These are phyloP conservation scores for Pleoardoris graminearum DNA, from an alignment of 2,329 filamentous ascomycete genomes.

Conservation along the genomic window DNA sequence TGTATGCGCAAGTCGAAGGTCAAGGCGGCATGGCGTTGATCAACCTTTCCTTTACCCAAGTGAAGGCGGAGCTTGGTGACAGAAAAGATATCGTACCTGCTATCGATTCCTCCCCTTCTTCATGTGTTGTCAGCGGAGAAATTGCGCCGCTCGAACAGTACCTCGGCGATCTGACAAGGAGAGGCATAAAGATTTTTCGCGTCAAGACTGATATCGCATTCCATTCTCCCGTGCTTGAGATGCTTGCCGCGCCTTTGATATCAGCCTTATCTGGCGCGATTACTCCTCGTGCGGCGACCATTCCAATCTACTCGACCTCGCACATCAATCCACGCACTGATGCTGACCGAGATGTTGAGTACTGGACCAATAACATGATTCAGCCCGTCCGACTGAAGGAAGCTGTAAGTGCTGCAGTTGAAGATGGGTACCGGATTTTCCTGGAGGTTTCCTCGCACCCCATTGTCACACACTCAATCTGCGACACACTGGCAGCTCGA, in stretches of 20 bases:
- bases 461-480: constrained; percentile 49
- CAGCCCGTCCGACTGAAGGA: constrained; percentile 43
- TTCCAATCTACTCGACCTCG: constrained; percentile 47
- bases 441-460: constrained; percentile 51
- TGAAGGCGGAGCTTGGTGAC: constrained; percentile 24
- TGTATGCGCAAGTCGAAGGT: constrained; percentile 40
- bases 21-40: constrained; percentile 39
- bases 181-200: constrained; percentile 36
- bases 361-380: constrained; percentile 50
- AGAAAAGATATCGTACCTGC: constrained; percentile 36
- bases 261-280: constrained; percentile 17
- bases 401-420: constrained; percentile 42
- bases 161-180: constrained; percentile 17
- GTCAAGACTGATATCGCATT: constrained; percentile 51
- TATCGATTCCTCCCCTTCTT: constrained; percentile 44
- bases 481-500: constrained; percentile 43
- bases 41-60: constrained; percentile 34
- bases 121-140: constrained; percentile 43
- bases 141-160: constrained; percentile 28
- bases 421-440: constrained; percentile 47
- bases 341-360: constrained; percentile 32
- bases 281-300: constrained; percentile 16
- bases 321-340: constrained; percentile 26
- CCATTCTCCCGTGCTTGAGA: constrained; percentile 45
- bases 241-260: constrained; percentile 34